A percentile compares a stretch with the other conserved stretches of the same genome.
These are phyloP conservation scores for Entelexis sorbosivorans DNA, from an alignment of 1,139 yeast genomes.

Conservation along the genomic window DNA sequence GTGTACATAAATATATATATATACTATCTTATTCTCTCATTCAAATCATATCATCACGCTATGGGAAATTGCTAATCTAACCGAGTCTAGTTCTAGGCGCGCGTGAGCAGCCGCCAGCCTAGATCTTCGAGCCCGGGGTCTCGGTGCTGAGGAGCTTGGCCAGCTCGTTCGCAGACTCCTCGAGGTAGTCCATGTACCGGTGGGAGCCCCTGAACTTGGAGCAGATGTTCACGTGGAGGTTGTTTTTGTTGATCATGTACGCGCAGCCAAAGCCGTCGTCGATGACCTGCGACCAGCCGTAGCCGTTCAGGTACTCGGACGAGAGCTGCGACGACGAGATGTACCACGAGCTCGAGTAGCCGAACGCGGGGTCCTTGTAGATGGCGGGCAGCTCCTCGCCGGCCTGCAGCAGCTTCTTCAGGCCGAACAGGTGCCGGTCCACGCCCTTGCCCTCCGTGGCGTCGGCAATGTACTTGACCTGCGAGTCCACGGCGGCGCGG, in stretches of 20 bases:
- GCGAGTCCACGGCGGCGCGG: conserved; percentile 64
- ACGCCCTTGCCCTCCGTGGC: conserved; percentile 86
- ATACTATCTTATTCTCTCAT: not conserved
- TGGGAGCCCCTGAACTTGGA: conserved; percentile 63
- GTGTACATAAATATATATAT: too few relatives aligned
- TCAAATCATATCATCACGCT: not conserved
- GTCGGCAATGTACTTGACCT: conserved; percentile 58
- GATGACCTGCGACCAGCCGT: conserved; percentile 94
- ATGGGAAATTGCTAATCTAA: not conserved
- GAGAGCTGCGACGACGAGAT: conserved; percentile 84
- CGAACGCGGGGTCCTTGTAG: conserved; percentile 63
- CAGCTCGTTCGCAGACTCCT: conserved; percentile 73
- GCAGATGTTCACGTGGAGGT: conserved; percentile 78
- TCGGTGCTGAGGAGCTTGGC: conserved; percentile 46
- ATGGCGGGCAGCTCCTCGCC: conserved; percentile 59
- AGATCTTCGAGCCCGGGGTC: conserved; percentile 30
- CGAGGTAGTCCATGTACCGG: conserved; percentile 57
- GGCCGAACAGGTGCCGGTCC: conserved; percentile 88
- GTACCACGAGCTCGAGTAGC: conserved; percentile 75
- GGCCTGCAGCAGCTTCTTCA: conserved; percentile 55
- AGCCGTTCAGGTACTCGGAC: conserved; percentile 78
- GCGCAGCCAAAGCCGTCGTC: conserved; percentile 93
- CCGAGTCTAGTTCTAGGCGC: not conserved
- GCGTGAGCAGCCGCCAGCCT: conserved; percentile 5
- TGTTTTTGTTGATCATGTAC: conserved; percentile 78